A percentile compares a stretch with the other conserved stretches of the same genome.
These are phyloP conservation scores for Glycine soja DNA, from an alignment of 306 rosid genomes.

Conservation along the genomic window DNA sequence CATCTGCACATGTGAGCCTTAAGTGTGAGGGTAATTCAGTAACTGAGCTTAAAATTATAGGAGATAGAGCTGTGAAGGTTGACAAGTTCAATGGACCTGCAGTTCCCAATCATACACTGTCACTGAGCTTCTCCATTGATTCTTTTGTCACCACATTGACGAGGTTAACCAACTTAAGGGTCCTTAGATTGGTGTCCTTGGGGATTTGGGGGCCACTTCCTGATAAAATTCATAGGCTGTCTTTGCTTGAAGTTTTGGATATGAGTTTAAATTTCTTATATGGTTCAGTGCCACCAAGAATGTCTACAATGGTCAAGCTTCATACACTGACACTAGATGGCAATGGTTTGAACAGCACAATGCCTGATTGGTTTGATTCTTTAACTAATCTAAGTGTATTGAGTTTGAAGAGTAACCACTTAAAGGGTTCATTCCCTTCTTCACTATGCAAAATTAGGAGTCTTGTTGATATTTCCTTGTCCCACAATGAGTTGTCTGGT, in stretches of 20 bases:
- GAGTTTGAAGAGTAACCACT: slow-evolving; percentile 70
- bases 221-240: slow-evolving; percentile 77
- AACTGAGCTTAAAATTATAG: slow-evolving; percentile 78
- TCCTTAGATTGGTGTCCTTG: slow-evolving; percentile 79
- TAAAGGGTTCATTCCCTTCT: slow-evolving; percentile 72
- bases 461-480: slow-evolving; percentile 65
- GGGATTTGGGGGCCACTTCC: slow-evolving; percentile 89
- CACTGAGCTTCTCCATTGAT: slow-evolving; percentile 69
- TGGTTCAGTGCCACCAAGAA: slow-evolving; percentile 73
- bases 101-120: slow-evolving; percentile 70
- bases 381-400: slow-evolving; percentile 69
- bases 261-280: slow-evolving; percentile 88
- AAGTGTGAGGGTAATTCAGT: slow-evolving; percentile 68
- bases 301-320: slow-evolving; percentile 70
- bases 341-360: slow-evolving; percentile 68
- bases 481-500: slow-evolving; percentile 81
- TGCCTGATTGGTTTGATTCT: slow-evolving; percentile 74
- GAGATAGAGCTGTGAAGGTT: slow-evolving; percentile 62
- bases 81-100: slow-evolving; percentile 68
- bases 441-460: slow-evolving; percentile 64
- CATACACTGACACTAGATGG: slow-evolving; percentile 63
- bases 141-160: slow-evolving; percentile 79
- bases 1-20: slow-evolving; percentile 57
- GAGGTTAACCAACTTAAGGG: slow-evolving; percentile 73
- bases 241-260: slow-evolving; percentile 74